Conservation (phyloP, 1,284 basidiomycete species). For the Fistulina hepatica region DNA sequence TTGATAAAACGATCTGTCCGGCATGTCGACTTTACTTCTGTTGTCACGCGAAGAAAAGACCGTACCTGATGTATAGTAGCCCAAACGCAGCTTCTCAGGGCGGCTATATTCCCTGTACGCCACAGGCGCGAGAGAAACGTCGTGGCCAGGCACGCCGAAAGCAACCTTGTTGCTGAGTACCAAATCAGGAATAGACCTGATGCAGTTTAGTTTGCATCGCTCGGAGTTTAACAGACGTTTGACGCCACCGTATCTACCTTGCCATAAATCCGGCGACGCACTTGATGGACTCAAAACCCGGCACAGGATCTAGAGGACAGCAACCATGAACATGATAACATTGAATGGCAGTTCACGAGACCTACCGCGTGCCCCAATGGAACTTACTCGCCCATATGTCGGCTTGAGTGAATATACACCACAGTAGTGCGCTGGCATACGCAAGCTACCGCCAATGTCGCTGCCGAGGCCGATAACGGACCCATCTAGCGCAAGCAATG, state of each 20-base stretch:
- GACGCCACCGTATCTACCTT: too few species aligned
- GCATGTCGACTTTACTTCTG: background rate
- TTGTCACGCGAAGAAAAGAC: constrained; percentile 4
- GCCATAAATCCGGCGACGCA: too few species aligned
- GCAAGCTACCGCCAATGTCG: constrained; percentile 66
- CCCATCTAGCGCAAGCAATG: constrained; percentile 66
- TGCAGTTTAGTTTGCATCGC: too few species aligned
- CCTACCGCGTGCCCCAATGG: constrained; percentile 37
- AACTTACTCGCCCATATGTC: constrained; percentile 39
- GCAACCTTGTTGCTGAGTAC: too few species aligned
- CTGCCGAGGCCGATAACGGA: constrained; percentile 69
- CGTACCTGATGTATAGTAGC: constrained; percentile 57
- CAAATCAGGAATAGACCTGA: too few species aligned
- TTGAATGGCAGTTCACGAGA: too few species aligned
- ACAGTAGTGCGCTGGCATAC: constrained; percentile 75
- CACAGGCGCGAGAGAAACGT: constrained; percentile 39
- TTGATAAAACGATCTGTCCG: constrained; percentile 50
- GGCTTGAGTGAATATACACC: constrained; percentile 80
- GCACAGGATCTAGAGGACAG: too few species aligned
- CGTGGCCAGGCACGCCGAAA: constrained; percentile 40
- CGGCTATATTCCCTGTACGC: constrained; percentile 48
- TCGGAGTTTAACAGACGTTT: too few species aligned
- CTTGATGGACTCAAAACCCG: too few species aligned
- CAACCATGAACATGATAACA: too few species aligned
- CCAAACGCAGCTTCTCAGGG: constrained; percentile 52